Percentiles rank a stretch among this genome's conserved stretches.
Conservation (phyloP, 2,329 filamentous ascomycete species). For the Epichloe gansuensis region DNA sequence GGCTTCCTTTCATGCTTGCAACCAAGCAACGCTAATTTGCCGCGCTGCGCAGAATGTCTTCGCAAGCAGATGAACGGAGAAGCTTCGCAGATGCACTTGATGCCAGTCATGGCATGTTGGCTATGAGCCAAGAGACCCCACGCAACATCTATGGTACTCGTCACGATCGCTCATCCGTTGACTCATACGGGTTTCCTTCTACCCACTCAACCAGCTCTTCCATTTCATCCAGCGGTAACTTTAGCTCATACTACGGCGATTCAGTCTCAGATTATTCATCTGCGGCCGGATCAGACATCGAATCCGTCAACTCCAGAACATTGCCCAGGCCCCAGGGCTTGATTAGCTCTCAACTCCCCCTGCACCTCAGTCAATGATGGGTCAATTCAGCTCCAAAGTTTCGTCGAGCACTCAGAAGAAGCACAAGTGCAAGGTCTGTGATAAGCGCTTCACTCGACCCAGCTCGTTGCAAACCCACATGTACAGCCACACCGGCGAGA, state of each 20-base stretch:
- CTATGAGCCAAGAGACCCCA: slow-evolving; percentile 90
- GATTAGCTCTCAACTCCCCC: slow-evolving; percentile 56
- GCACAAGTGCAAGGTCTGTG: slow-evolving; percentile 98
- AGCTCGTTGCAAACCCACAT: slow-evolving; percentile 95
- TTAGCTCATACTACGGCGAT: slow-evolving; percentile 72
- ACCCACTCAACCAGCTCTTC: slow-evolving; percentile 79
- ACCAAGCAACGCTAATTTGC: not conserved
- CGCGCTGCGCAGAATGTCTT: slow-evolving; percentile 26
- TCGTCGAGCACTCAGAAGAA: slow-evolving; percentile 96
- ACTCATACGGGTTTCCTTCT: slow-evolving; percentile 85
- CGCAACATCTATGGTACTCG: slow-evolving; percentile 73
- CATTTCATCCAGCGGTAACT: slow-evolving; percentile 73
- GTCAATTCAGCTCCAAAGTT: slow-evolving; percentile 93
- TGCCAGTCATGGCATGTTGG: slow-evolving; percentile 86
- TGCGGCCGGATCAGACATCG: slow-evolving; percentile 76
- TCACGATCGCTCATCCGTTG: slow-evolving; percentile 58
- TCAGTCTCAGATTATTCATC: slow-evolving; percentile 83
- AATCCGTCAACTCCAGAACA: slow-evolving; percentile 68
- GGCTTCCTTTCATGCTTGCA: too few relatives aligned
- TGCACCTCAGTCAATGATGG: slow-evolving; percentile 95
- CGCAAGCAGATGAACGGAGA: slow-evolving; percentile 44
- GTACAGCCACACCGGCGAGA: slow-evolving; percentile 97
- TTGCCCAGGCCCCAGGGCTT: slow-evolving; percentile 63
- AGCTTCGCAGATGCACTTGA: slow-evolving; percentile 84
- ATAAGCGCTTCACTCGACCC: slow-evolving; percentile 91